These are phyloP conservation scores for Exophiala mesophila DNA, from an alignment of 2,329 filamentous ascomycete genomes.

Conservation along the genomic window DNA sequence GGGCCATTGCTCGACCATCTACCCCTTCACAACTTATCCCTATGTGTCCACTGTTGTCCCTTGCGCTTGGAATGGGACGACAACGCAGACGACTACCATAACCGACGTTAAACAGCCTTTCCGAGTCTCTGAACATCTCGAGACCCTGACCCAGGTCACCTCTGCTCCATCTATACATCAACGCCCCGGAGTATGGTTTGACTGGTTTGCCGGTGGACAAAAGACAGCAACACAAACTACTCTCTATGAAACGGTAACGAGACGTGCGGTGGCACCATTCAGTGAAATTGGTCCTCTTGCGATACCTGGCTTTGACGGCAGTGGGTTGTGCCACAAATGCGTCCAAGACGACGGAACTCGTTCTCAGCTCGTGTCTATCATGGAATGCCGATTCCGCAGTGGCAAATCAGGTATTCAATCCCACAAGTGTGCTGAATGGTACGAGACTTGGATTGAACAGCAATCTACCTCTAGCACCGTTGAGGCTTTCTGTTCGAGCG, in stretches of 20 bases:
- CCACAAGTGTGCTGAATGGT: constrained; percentile 12
- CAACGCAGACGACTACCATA: constrained; percentile 13
- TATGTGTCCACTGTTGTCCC: constrained; percentile 19
- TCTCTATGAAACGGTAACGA: constrained; percentile 12
- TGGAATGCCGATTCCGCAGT: constrained; percentile 15
- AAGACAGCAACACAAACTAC: neutral
- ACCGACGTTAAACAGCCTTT: constrained; percentile 12
- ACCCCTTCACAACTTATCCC: constrained; percentile 14
- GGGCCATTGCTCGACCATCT: constrained; percentile 8
- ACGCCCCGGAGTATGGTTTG: constrained; percentile 5
- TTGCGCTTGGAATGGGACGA: constrained; percentile 13
- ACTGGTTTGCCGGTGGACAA: constrained; percentile 1
- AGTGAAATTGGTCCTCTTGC: constrained; percentile 12
- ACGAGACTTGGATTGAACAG: constrained; percentile 8
- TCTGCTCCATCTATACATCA: constrained; percentile 5
- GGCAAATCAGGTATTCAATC: constrained; percentile 4
- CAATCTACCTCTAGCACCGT: constrained; percentile 9
- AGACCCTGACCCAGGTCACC: constrained; percentile 11
- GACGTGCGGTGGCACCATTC: constrained; percentile 14
- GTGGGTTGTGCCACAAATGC: constrained; percentile 17
- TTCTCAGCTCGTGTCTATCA: constrained; percentile 16
- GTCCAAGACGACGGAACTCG: constrained; percentile 5
- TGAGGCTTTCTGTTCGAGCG: constrained; percentile 8
- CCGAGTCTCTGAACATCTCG: constrained; percentile 9
- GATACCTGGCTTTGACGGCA: constrained; percentile 16